Evolutionary conservation across 164 flowering plant species (phyloP), one percentile per base, ranked within the genome.

Genomic region (Saururus chinensis): DNA sequence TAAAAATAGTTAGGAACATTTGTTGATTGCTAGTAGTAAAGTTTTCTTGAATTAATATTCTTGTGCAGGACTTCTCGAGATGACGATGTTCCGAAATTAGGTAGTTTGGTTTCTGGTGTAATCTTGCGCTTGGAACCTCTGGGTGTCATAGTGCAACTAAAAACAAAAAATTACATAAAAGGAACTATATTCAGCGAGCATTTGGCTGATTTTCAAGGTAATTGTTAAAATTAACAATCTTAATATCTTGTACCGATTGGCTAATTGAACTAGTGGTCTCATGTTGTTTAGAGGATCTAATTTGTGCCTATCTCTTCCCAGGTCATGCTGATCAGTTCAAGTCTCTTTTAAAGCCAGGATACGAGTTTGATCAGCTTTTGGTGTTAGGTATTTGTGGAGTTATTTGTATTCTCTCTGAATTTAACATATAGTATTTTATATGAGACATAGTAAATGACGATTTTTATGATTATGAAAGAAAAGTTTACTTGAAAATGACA

Each of bases 181-280:
- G 99, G 99, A 24, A 79, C 83, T 66, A 81, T 95, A 56, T 66
- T 68, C 40, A 72, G 61, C 23, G 96, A 91, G 68, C 99, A 95
- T 73, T 75, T 95, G 75, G 84, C 99, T 17, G 99, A 95, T 74
- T 82, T 85, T 66, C 84, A 74, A 59, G 96, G 97, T 92, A 70
- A 51, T 20, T 60, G 9, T 63, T 51, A 59, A 19, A 9, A 59
- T 49, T 63, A 16, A 21, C 13, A 20, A 24, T 0, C 21, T 37
- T 20, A 1, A 26, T 35, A 10, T 58, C 1, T 37, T 17, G 19
- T 20, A 22, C 4, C 1, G 23, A 23, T 53, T 19, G 22, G 17
- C 10, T n/a, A 20, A 53, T 22, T 7, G 11, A 0, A 19, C 64
- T 54, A 51, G 1, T 45, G 49, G 14, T 45, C 49, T 45, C 17